Percentiles rank a stretch among this genome's conserved stretches.
These are phyloP conservation scores for Aspergillus pseudoglaucus DNA, from an alignment of 2,329 filamentous ascomycete genomes.

Conservation along the genomic window DNA sequence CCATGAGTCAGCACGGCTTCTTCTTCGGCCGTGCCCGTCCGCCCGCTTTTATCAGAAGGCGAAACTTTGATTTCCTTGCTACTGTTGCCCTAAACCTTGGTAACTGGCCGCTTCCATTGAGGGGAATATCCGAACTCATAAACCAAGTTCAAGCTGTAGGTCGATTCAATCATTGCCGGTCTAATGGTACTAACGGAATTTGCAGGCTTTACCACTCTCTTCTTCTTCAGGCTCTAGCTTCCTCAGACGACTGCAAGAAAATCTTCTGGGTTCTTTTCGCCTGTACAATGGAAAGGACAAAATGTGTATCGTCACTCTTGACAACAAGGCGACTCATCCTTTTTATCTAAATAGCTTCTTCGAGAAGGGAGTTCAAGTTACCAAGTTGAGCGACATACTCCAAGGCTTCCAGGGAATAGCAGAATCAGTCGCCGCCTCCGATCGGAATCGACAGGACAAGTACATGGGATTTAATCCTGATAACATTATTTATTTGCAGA, in stretches of 20 bases:
- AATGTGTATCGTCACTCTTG: slow-evolving; percentile 8
- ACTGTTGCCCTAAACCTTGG: slow-evolving; percentile 8
- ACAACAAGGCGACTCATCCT: slow-evolving; percentile 5
- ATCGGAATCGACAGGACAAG: not conserved
- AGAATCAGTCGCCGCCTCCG: not conserved
- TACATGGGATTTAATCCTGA: slow-evolving; percentile 4
- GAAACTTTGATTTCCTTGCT: slow-evolving; percentile 7
- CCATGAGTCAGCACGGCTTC: not conserved
- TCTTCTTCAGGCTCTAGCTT: not conserved
- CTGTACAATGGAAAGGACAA: slow-evolving; percentile 9
- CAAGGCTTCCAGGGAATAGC: not conserved
- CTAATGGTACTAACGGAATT: not conserved
- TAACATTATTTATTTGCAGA: slow-evolving; percentile 6
- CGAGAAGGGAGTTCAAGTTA: slow-evolving; percentile 1
- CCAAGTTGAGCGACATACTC: slow-evolving; percentile 3
- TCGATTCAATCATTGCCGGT: not conserved
- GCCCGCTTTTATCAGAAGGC: slow-evolving; percentile 2
- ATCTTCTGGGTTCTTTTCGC: slow-evolving; percentile 4
- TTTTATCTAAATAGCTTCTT: not conserved
- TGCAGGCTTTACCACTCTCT: not conserved
- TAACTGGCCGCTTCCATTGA: slow-evolving; percentile 3
- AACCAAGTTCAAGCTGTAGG: slow-evolving; percentile 3
- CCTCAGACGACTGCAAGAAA: slow-evolving; percentile 3
- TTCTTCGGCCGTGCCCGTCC: slow-evolving; percentile 2
- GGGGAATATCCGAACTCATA: slow-evolving; percentile 2